These are phyloP conservation scores for Neoascochyta sp. DNA, from an alignment of 2,329 filamentous ascomycete genomes.

Conservation along the genomic window DNA sequence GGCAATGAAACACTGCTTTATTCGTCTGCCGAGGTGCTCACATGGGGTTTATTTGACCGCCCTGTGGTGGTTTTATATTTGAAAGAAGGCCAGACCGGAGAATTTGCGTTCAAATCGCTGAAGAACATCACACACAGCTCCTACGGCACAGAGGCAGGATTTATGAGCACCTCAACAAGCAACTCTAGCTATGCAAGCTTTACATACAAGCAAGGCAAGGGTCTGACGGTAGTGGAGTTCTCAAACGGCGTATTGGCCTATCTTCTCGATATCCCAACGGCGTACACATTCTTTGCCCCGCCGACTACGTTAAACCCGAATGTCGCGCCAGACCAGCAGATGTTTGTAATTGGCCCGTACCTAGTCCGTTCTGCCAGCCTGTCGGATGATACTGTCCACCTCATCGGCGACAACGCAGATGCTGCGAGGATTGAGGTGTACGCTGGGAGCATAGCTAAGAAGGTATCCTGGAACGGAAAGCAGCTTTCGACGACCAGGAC, in stretches of 20 bases:
- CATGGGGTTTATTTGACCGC: constrained; percentile 48
- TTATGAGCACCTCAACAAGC: constrained; percentile 27
- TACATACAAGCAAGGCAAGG: constrained; percentile 48
- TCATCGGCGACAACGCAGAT: constrained; percentile 47
- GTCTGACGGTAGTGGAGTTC: constrained; percentile 48
- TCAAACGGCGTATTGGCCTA: constrained; percentile 51
- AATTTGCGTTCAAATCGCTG: constrained; percentile 49
- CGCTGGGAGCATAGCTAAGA: constrained; percentile 24
- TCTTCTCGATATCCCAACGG: constrained; percentile 52
- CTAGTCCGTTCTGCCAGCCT: constrained; percentile 41
- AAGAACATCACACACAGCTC: constrained; percentile 40
- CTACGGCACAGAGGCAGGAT: constrained; percentile 39
- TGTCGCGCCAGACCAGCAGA: constrained; percentile 46
- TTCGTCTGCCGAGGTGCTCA: constrained; percentile 51
- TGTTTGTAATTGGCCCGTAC: constrained; percentile 28
- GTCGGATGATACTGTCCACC: constrained; percentile 40
- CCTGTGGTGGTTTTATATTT: constrained; percentile 51
- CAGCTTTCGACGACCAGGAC: constrained; percentile 36
- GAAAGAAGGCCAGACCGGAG: constrained; percentile 47
- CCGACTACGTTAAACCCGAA: constrained; percentile 47
- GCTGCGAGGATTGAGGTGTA: constrained; percentile 44
- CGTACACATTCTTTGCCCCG: constrained; percentile 57
- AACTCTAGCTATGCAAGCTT: constrained; percentile 28
- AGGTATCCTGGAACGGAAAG: constrained; percentile 49
- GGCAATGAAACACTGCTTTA: constrained; percentile 50